Base-by-base conservation (phyloP, 345 rosid species). In the Adansonia digitata region DNA sequence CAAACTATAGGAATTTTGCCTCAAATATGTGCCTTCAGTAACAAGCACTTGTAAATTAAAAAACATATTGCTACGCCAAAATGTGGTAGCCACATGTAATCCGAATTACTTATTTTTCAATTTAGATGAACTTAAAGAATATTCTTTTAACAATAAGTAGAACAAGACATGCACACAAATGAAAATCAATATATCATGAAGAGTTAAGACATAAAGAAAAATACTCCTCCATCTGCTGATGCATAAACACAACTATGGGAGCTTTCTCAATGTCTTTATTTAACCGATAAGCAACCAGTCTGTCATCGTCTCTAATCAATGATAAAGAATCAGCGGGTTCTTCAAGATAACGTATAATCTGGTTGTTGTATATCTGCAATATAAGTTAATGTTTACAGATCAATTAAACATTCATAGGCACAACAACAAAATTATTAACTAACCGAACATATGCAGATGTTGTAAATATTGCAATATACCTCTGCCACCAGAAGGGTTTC, bases 271-370 rank as follows among this genome's bases (percentile, higher is more conserved):
- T 62, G 62, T 81, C 86, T 84, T 90, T 93, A 82, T 75, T 82
- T 73, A 93, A 80, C 74, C 92, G 86, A 86, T 91, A 95, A 69
- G 94, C 97, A 75, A 91, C 97, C 79, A 95, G 82, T 65, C 84
- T 86, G 81, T 91, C 99, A 80, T 84, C 93, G 83, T 93, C 98
- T 83, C 98, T 91, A 75, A 95, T 93, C 85, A 93, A 88, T 68
- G 93, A 83, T 75, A 93, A 84, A 80, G 85, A 89, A 81, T 93
- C 98, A 79, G 91, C 71, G 78, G 96, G 92, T 52, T 93, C 98
- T 79, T 93, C 97, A 63, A 95, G 85, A 80, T 77, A 89, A 64
- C 97, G 97, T 45, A 95, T 85, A 65, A 95, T 85, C 79, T 85
- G 81, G 82, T 84, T 85, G 89, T 90, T 93, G 86, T 86, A 95